phyloP scores from a whole-genome alignment of 805 yeast genomes.

The Cyberlindnera misumaiensis region DNA sequence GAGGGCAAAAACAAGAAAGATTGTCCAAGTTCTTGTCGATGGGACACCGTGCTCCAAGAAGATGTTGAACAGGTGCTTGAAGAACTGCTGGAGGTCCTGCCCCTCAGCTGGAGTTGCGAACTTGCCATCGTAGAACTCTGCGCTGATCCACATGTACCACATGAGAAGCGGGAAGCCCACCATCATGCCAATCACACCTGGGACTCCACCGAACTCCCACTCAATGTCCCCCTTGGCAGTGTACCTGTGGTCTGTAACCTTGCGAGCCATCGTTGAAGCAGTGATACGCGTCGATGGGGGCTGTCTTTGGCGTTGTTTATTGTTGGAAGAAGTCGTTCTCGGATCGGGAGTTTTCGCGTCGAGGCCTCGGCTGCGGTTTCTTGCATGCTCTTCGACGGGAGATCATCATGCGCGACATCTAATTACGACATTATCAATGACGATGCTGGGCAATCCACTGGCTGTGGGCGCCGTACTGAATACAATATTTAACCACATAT shows the following conservation, averaged over 20 bases:
- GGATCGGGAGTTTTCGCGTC: too few relatives aligned
- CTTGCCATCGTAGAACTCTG: conserved; percentile 68
- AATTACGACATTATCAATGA: too few relatives aligned
- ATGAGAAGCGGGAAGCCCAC: conserved; percentile 85
- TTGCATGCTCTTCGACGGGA: too few relatives aligned
- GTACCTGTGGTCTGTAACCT: conserved; percentile 26
- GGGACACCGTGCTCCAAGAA: conserved; percentile 54
- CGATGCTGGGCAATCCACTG: too few relatives aligned
- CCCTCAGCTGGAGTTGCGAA: conserved; percentile 61
- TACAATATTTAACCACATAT: too few relatives aligned
- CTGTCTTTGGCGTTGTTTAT: too few relatives aligned
- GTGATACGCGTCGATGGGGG: too few relatives aligned
- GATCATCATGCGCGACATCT: too few relatives aligned
- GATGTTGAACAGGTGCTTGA: conserved; percentile 35
- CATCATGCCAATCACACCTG: conserved; percentile 89
- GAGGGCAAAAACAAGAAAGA: conserved; percentile 64
- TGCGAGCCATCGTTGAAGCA: conserved; percentile 3
- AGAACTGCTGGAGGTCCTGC: conserved; percentile 41
- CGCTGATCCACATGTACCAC: conserved; percentile 96
- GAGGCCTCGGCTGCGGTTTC: too few relatives aligned
- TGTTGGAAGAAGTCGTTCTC: too few relatives aligned
- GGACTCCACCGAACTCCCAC: conserved; percentile 91
- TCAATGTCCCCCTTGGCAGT: conserved; percentile 48
- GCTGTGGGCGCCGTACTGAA: too few relatives aligned
- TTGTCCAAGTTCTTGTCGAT: conserved; percentile 50